Evolutionary conservation across 306 rosid genomes (phyloP).

Genomic region (Vigna mungo): DNA sequence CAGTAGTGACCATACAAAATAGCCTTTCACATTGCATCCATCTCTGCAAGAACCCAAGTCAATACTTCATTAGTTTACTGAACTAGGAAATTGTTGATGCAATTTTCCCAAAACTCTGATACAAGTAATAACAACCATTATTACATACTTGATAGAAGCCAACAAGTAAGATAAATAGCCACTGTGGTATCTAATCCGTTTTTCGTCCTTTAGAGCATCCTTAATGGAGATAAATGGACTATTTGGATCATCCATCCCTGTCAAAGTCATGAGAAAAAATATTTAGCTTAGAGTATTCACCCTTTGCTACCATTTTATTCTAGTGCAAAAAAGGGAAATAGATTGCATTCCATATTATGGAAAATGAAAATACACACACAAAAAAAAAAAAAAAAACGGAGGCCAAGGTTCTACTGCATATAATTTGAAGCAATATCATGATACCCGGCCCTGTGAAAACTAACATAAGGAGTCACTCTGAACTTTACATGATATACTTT

Average conservation of each 20-base stretch:
- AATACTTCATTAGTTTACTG: slow-evolving; percentile 26
- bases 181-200: slow-evolving; percentile 73
- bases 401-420: background rate
- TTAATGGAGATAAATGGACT: slow-evolving; percentile 50
- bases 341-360: background rate
- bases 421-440: slow-evolving; percentile 11
- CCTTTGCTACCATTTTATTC: background rate
- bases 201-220: slow-evolving; percentile 80
- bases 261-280: slow-evolving; percentile 9
- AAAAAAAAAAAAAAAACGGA: background rate
- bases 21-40: slow-evolving; percentile 95
- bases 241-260: slow-evolving; percentile 98
- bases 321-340: background rate
- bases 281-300: slow-evolving; percentile 33
- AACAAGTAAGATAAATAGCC: slow-evolving; percentile 69
- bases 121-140: background rate
- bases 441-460: background rate
- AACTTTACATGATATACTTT: slow-evolving; percentile 3
- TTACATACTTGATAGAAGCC: slow-evolving; percentile 61
- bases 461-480: background rate
- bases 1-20: slow-evolving; percentile 89
- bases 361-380: background rate
- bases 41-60: slow-evolving; percentile 62
- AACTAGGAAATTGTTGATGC: background rate
- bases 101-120: background rate